A percentile compares a stretch with the other conserved stretches of the same genome.
Conservation (phyloP, 768 basidiomycete genomes). For the Leccinum olivaceopallidum region DNA sequence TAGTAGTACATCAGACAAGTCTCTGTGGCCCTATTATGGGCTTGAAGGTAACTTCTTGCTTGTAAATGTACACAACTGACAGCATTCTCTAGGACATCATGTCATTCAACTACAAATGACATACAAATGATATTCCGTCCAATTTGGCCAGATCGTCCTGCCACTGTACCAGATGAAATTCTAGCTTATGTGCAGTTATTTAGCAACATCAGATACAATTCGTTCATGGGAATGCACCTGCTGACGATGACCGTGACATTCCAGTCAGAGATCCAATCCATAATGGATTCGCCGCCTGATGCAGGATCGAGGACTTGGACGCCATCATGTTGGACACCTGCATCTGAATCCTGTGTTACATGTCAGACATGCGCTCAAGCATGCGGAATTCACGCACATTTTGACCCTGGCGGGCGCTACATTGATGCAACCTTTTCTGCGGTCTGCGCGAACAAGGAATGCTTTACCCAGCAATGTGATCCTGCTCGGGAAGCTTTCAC, state of each 20-base stretch:
- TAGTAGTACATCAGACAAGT: not conserved
- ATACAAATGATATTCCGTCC: not conserved
- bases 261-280: no score
- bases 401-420: no score
- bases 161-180: not conserved
- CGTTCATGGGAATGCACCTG: not conserved
- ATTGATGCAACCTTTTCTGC: no score
- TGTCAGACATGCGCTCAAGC: no score
- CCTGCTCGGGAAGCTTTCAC: no score
- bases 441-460: no score
- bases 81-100: not conserved
- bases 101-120: not conserved
- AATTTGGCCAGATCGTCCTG: not conserved
- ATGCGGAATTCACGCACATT: no score
- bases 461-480: no score
- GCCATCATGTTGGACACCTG: no score
- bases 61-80: not conserved
- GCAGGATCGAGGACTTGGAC: no score
- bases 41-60: not conserved
- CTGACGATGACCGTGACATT: not conserved
- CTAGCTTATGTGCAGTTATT: not conserved
- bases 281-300: no score
- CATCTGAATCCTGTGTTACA: no score
- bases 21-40: not conserved
- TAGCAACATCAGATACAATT: not conserved